Base-by-base conservation (phyloP, 2,329 filamentous ascomycete genomes). In the Aspergillus candidus region DNA sequence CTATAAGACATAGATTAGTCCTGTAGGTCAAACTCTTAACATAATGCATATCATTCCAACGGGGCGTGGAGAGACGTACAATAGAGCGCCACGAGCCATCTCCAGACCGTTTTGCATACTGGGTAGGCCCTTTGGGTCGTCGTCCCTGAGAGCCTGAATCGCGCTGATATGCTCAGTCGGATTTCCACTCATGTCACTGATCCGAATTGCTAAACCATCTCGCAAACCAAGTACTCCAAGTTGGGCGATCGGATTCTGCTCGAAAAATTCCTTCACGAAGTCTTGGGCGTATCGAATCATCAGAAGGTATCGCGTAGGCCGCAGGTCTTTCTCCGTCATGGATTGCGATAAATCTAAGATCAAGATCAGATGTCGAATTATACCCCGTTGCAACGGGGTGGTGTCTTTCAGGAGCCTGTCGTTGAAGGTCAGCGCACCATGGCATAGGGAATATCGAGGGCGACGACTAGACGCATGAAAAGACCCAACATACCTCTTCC, bases 181-280 rank as follows among this genome's bases (percentile, higher is more conserved):
- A 61, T 96, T 96, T 8, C 93, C 93, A 43, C 86, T 85, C 74
- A 97, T 83, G 60, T 95, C 88, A 61, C 86, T 93, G 51, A 98
- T 79, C 32, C 87, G 76, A 17, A 94, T 74, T 2, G 90, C 90
- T 12, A 97, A 75, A 12, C 93, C 93, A 63, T 97, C 93, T 49
- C 87, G 81, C 86, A 97, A 95, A 40, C 87, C 91, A 32, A 98
- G 74, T 27, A 98, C 84, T 17, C 86, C 90, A 44, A 98, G 79
- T 69, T 98, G 93, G 8, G 89, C 94, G 54, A 98, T 97, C 10
- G 93, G 93, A 59, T 98, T 98, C 68, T 98, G 93, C 68, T 97
- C 93, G 62, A 97, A 98, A 70, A 88, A 98, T 65, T 96, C 91
- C 47, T 83, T 79, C 38, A 97, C 85, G 66, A 97, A 98, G 45